Evolutionary conservation across 257 asterid genomes (phyloP).

Genomic region (Voacanga thouarsii): DNA sequence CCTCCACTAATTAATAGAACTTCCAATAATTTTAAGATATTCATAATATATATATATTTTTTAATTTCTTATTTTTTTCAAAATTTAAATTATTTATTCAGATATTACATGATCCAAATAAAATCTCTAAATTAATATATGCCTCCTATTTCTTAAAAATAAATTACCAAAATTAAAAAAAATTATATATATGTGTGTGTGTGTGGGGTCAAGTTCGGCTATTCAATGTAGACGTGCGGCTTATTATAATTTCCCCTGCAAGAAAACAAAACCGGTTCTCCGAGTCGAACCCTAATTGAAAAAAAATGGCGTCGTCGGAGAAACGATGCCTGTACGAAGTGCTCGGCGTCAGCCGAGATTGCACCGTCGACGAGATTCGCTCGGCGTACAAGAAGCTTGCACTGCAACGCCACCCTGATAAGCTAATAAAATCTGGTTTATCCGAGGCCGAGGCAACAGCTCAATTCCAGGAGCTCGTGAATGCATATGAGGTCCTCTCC

Average conservation of each 20-base stretch:
- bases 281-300: slow-evolving; percentile 7
- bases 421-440: slow-evolving; percentile 73
- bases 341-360: slow-evolving; percentile 63
- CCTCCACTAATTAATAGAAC: too few species aligned
- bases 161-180: too few species aligned
- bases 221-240: too few species aligned
- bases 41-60: too few species aligned
- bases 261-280: not conserved
- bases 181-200: too few species aligned
- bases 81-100: too few species aligned
- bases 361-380: slow-evolving; percentile 79
- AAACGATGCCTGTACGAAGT: slow-evolving; percentile 92
- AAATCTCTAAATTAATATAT: too few species aligned
- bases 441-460: slow-evolving; percentile 91
- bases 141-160: too few species aligned
- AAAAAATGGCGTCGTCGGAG: slow-evolving; percentile 58
- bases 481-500: slow-evolving; percentile 92
- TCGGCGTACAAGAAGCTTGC: slow-evolving; percentile 84
- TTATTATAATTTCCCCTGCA: not conserved
- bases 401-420: slow-evolving; percentile 98
- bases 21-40: too few species aligned
- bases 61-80: too few species aligned
- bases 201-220: too few species aligned
- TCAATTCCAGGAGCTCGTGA: slow-evolving; percentile 85
- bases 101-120: too few species aligned